Conservation (phyloP, 805 yeast genomes). For the Metschnikowia henanensis region DNA sequence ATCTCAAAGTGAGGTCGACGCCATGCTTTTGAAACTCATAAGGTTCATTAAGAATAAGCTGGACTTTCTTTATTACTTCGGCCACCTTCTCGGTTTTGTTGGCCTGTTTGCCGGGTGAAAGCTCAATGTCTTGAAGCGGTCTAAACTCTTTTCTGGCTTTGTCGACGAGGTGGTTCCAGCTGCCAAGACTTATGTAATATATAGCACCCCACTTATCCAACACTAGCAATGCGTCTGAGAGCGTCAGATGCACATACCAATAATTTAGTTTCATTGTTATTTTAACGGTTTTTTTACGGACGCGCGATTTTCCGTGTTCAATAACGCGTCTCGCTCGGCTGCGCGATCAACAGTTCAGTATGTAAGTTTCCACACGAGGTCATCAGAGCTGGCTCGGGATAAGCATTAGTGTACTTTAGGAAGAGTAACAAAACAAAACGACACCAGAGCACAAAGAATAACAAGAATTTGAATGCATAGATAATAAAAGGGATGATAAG, state of each 20-base stretch:
- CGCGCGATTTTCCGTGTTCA: background rate
- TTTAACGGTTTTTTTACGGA: background rate
- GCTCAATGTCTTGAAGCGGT: background rate
- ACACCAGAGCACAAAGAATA: no score
- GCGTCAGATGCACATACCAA: slow-evolving; percentile 17
- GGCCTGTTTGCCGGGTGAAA: slow-evolving; percentile 12
- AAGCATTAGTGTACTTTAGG: no score
- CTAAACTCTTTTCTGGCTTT: slow-evolving; percentile 13
- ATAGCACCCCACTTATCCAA: slow-evolving; percentile 12
- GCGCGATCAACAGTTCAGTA: background rate
- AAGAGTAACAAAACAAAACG: no score
- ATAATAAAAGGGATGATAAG: no score
- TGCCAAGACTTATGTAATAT: slow-evolving; percentile 16
- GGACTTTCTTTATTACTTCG: background rate
- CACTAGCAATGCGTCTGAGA: slow-evolving; percentile 15
- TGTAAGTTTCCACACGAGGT: no score
- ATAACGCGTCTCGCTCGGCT: no score
- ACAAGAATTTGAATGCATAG: no score
- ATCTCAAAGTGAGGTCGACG: slow-evolving; percentile 7
- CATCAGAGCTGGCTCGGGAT: no score
- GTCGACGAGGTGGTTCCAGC: slow-evolving; percentile 17
- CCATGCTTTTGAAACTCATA: background rate
- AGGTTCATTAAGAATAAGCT: slow-evolving; percentile 10
- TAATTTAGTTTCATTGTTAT: slow-evolving; percentile 5
- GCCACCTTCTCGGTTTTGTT: background rate